A percentile compares a stretch with the other conserved stretches of the same genome.
Evolutionary conservation across 495 filamentous ascomycete species (phyloP).

Genomic region (Darksidea phi): DNA sequence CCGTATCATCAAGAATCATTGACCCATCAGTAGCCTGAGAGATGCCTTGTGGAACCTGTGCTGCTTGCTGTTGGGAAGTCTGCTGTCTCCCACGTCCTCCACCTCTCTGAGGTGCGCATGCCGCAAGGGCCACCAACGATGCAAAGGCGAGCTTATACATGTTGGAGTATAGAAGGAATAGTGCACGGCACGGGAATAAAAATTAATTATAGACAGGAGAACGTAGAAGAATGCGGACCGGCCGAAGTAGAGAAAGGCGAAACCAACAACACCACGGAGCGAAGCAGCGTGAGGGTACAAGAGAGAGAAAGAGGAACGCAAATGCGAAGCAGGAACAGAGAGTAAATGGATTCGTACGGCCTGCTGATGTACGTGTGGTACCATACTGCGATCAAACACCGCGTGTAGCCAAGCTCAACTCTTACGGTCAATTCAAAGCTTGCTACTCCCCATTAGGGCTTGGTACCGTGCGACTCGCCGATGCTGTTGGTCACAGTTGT

Average conservation of each 20-base stretch:
- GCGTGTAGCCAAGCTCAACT: conserved; percentile 20
- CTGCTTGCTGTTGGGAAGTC: conserved; percentile 46
- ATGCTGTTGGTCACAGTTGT: conserved; percentile 7
- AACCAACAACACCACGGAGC: background rate
- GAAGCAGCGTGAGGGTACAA: too few species aligned
- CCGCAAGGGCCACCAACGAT: conserved; percentile 3
- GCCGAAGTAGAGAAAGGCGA: conserved; percentile 7
- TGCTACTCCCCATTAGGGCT: background rate
- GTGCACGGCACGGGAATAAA: conserved; percentile 25
- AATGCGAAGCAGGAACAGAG: background rate
- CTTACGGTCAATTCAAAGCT: background rate
- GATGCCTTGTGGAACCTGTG: conserved; percentile 40
- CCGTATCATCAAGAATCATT: conserved; percentile 51
- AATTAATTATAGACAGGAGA: conserved; percentile 18
- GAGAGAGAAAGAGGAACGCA: conserved; percentile 1
- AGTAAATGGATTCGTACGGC: background rate
- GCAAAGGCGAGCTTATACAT: conserved; percentile 19
- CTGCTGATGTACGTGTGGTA: background rate
- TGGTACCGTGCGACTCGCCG: background rate
- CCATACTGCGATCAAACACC: conserved; percentile 14
- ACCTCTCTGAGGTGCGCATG: conserved; percentile 13
- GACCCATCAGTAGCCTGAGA: conserved; percentile 48
- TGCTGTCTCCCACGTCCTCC: background rate
- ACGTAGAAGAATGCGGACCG: conserved; percentile 28
- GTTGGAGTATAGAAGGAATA: background rate